Evolutionary conservation across 2,329 filamentous ascomycete genomes (phyloP), one percentile per base, ranked within the genome.

Genomic region (Calonectria ilicicola): DNA sequence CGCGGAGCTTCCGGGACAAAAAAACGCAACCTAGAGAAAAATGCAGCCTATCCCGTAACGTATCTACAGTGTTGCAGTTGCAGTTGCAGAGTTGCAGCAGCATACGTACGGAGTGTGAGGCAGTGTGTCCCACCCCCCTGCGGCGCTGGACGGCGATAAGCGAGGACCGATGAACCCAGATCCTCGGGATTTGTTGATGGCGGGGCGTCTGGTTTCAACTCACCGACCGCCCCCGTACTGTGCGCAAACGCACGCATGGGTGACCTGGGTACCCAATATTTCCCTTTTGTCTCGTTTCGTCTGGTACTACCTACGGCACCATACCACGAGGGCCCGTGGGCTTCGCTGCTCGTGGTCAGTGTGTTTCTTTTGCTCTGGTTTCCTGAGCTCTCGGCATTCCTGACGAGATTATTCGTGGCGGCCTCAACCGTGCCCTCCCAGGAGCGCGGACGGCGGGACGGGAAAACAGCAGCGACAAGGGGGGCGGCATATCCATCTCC

Each of bases 91-190:
- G 42, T 42, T 47, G 53, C 44, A 63, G 66, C 35, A 46, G 21
- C 44, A 35, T 68, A 62, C 23, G 29, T 63, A 40, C 47, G 47
- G 47, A 42, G 27, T 27, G 32, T 27, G 32, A 49, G 23, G 32
- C 53, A 60, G 32, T 9, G 44, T 53, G 53, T 60, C 74, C 71
- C 74, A 76, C 74, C 75, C 72, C 72, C 67, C 67, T 67, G 53
- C 53, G 42, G 42, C 19, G 64, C 66, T 70, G 64, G 75, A 72
- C 67, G 73, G 64, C 80, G 80, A 82, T 82, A 81, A 82, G 80
- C 80, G 80, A 82, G 78, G 74, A 72, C 72, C 72, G 73, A 77
- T 80, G 75, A 73, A 77, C 70, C 80, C 80, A 82, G 80, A 82
- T 81, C 80, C 74, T 75, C 79, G 80, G 80, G 79, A 77, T 77